Conservation (phyloP, 31 red algal species). For the Odonthalia washingtoniensis region DNA sequence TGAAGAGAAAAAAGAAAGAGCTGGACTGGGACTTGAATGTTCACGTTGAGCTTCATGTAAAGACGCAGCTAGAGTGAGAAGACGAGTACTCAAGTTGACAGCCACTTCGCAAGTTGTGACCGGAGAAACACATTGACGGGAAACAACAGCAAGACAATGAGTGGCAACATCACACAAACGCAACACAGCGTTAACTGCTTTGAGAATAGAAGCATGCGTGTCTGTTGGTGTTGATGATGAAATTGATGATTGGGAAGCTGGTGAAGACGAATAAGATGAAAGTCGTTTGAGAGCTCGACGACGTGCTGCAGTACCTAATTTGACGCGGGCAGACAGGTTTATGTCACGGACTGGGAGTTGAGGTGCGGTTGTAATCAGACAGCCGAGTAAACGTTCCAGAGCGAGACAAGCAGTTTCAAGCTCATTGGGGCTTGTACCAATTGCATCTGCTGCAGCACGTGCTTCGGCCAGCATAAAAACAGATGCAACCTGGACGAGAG, state of each 20-base stretch:
- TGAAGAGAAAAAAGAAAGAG: constrained; percentile 75
- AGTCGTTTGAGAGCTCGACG: constrained; percentile 62
- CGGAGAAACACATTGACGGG: constrained; percentile 64
- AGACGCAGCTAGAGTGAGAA: constrained; percentile 74
- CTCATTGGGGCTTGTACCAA: constrained; percentile 68
- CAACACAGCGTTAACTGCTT: constrained; percentile 77
- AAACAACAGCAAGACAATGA: constrained; percentile 78
- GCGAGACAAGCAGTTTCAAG: constrained; percentile 70
- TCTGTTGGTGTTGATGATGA: constrained; percentile 1
- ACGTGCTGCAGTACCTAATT: constrained; percentile 50
- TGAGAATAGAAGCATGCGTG: constrained; percentile 64
- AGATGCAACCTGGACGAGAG: constrained; percentile 72
- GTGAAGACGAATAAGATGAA: constrained; percentile 10
- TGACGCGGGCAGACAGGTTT: constrained; percentile 56
- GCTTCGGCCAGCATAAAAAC: constrained; percentile 86
- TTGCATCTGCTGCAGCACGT: constrained; percentile 72
- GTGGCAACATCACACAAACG: constrained; percentile 82
- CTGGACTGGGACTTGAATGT: constrained; percentile 48
- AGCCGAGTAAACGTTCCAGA: constrained; percentile 64
- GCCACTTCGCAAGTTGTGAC: constrained; percentile 59
- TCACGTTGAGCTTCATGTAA: constrained; percentile 56
- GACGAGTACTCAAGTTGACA: constrained; percentile 66
- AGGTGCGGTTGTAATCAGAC: constrained; percentile 51
- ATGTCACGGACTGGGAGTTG: constrained; percentile 57
- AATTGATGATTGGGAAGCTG: background rate